These are phyloP conservation scores for Suillus luteus DNA, from an alignment of 768 basidiomycete genomes.

Conservation along the genomic window DNA sequence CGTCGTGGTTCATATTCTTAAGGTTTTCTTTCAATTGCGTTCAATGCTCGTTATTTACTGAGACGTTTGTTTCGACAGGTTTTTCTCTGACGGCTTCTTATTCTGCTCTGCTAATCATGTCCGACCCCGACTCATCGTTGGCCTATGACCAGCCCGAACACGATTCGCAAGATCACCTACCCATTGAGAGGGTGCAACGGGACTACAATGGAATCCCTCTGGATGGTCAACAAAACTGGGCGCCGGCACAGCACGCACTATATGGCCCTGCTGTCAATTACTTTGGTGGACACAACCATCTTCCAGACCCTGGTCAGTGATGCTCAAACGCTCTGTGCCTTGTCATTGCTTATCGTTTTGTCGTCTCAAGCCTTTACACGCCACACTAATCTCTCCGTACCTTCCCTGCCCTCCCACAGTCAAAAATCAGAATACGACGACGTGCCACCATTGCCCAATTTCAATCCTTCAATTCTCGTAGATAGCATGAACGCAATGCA, in stretches of 20 bases:
- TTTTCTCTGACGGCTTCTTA: slow-evolving; percentile 3
- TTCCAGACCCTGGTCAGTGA: slow-evolving; percentile 24
- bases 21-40: neutral
- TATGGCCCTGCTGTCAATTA: slow-evolving; percentile 19
- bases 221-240: slow-evolving; percentile 15
- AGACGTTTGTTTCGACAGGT: slow-evolving; percentile 2
- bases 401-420: slow-evolving; percentile 44
- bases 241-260: slow-evolving; percentile 8
- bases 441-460: slow-evolving; percentile 36
- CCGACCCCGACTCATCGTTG: slow-evolving; percentile 20
- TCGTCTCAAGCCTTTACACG: slow-evolving; percentile 35
- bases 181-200: neutral
- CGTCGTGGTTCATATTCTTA: neutral
- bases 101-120: slow-evolving; percentile 25
- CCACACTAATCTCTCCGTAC: slow-evolving; percentile 50
- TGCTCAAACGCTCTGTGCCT: neutral
- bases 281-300: slow-evolving; percentile 16
- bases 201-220: slow-evolving; percentile 3
- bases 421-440: slow-evolving; percentile 34
- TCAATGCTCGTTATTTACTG: neutral
- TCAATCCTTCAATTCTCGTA: slow-evolving; percentile 48
- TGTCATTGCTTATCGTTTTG: slow-evolving; percentile 15
- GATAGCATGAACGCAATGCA: slow-evolving; percentile 57
- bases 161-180: slow-evolving; percentile 15
- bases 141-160: slow-evolving; percentile 31